phyloP scores from a whole-genome alignment of 805 yeast genomes.

The Ogataea methylovora region DNA sequence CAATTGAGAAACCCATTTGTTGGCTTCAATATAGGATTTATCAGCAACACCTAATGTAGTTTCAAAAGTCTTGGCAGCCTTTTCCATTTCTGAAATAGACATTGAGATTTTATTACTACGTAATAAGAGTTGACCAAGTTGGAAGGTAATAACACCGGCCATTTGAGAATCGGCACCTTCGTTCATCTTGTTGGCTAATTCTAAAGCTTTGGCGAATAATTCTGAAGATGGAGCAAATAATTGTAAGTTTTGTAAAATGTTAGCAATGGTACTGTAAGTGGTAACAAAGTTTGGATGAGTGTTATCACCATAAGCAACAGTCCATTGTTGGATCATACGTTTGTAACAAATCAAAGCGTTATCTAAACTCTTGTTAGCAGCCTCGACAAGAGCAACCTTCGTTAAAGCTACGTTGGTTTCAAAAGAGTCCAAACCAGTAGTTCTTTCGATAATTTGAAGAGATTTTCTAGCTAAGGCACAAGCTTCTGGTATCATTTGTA shows the following conservation, averaged over 20 bases:
- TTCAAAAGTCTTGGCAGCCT: conserved; percentile 51
- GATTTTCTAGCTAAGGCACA: conserved; percentile 61
- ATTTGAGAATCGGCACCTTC: conserved; percentile 56
- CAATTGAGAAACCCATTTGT: conserved; percentile 55
- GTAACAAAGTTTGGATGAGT: conserved; percentile 67
- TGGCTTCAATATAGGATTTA: conserved; percentile 57
- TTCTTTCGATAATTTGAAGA: conserved; percentile 68
- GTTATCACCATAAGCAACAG: conserved; percentile 41
- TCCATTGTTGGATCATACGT: conserved; percentile 55
- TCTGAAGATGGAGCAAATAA: conserved; percentile 39
- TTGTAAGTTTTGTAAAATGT: conserved; percentile 47
- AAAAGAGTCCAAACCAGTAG: conserved; percentile 70
- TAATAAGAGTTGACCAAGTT: conserved; percentile 57
- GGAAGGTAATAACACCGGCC: conserved; percentile 60
- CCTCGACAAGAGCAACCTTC: conserved; percentile 70
- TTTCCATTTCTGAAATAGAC: conserved; percentile 48
- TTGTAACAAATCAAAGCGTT: conserved; percentile 57
- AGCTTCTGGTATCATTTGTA: conserved; percentile 51
- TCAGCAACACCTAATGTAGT: conserved; percentile 61
- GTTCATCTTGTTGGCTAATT: conserved; percentile 34
- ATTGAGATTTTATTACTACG: conserved; percentile 42
- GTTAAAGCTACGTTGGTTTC: conserved; percentile 66
- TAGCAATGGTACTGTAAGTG: conserved; percentile 53
- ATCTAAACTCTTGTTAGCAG: conserved; percentile 45
- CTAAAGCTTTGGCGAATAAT: conserved; percentile 47